Base-by-base conservation (phyloP, 164 flowering plant genomes). In the Amborella trichopoda region DNA sequence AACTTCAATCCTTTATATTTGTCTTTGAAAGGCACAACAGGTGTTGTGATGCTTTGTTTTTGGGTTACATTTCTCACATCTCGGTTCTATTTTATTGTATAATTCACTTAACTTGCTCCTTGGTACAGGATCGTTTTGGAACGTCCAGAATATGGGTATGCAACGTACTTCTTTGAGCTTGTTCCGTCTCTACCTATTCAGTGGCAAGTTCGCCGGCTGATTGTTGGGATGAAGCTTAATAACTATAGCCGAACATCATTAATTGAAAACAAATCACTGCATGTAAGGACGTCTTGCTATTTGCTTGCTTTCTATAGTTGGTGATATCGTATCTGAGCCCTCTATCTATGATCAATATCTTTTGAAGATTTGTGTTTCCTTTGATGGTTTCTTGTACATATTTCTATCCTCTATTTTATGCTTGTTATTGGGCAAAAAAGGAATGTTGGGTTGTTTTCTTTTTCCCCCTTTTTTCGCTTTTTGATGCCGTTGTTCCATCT, bases 61-160 rank as follows among this genome's bases (percentile, higher is more conserved):
- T 30, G 34, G 1, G 34, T 30, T 14, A 14, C 6, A 16, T n/a
- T 38, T 4, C 16, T 38, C 20, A 16, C 41, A 44, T 33, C 37
- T n/a, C n/a, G n/a, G n/a, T 6, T 30, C 11, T 30, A 30, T 30
- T 6, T 30, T 30, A 30, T 11, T 30, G 12, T 38, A 10, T 38
- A 16, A 22, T 16, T 6, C 20, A 16, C 0, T 23, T 32, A 25
- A 48, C 19, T 34, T 50, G 54, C 19, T 16, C 18, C 40, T 65
- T 25, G 40, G 28, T 62, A 60, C 88, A 91, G 95, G 62, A 72
- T 87, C 47, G 98, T 91, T 56, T 60, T 91, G 65, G 96, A 91
- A 68, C 89, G 93, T 12, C 98, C 98, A 26, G 95, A 91, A 64
- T 87, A 91, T 75, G 96, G 98, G n/a, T 83, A 73, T 70, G 98